Percentiles rank a stretch among this genome's conserved stretches.
Conservation (phyloP, 768 basidiomycete species). For the Amanita phalloides region DNA sequence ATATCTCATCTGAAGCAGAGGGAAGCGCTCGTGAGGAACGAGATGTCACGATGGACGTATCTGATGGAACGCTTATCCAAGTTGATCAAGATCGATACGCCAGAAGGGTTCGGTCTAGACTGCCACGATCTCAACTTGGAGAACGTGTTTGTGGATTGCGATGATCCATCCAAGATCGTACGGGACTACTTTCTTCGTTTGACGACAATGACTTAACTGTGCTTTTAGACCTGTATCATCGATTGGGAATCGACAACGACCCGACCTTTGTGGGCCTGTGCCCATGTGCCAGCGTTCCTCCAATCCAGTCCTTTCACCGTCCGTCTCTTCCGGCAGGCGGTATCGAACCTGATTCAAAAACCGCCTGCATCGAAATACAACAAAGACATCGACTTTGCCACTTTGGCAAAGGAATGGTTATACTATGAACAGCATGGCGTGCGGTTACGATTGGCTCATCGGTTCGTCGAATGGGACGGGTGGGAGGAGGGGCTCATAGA, state of each 20-base stretch:
- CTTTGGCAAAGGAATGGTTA: conserved; percentile 59
- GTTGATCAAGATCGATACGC: conserved; percentile 17
- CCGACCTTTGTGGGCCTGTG: conserved; percentile 76
- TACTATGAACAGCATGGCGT: conserved; percentile 58
- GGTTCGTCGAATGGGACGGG: conserved; percentile 81
- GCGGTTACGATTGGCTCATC: conserved; percentile 65
- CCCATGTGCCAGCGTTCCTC: conserved; percentile 72
- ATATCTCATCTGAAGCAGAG: conserved; percentile 57
- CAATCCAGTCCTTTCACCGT: conserved; percentile 69
- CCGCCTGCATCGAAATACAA: conserved; percentile 7
- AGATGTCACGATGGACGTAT: conserved; percentile 63
- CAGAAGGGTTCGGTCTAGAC: conserved; percentile 69
- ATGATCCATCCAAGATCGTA: conserved; percentile 62
- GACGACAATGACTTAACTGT: conserved; percentile 4
- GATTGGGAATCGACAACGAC: conserved; percentile 91
- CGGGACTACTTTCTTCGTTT: conserved; percentile 18
- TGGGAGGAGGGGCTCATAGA: conserved; percentile 83
- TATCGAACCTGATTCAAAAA: conserved; percentile 35
- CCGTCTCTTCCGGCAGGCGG: conserved; percentile 57
- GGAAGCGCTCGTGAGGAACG: conserved; percentile 50
- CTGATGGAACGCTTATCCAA: conserved; percentile 52
- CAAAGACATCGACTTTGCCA: conserved; percentile 20
- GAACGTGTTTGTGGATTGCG: conserved; percentile 72
- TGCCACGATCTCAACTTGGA: conserved; percentile 81
- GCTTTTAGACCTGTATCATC: conserved; percentile 68